These are phyloP conservation scores for Lactifluus piperatus DNA, from an alignment of 768 basidiomycete species.

Conservation along the genomic window DNA sequence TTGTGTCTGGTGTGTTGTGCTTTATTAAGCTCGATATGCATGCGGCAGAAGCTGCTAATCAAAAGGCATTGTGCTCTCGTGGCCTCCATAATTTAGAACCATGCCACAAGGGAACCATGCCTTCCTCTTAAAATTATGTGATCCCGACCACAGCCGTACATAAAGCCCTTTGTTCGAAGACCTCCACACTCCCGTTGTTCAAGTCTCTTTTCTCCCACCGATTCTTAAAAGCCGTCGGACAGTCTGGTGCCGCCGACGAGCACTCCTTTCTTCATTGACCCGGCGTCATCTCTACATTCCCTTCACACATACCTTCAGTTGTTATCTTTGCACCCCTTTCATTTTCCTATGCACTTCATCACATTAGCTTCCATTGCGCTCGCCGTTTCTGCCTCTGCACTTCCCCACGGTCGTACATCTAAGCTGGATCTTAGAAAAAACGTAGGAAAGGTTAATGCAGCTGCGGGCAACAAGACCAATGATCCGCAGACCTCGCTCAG, in stretches of 20 bases:
- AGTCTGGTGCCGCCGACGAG: neutral
- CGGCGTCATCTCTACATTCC: slow-evolving; percentile 1
- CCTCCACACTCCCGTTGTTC: neutral
- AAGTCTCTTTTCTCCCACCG: neutral
- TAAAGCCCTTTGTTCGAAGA: neutral
- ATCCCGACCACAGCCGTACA: neutral
- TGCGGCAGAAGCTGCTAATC: neutral
- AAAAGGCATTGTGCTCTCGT: neutral
- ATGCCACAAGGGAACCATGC: neutral
- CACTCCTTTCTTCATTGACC: neutral
- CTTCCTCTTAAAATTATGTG: neutral
- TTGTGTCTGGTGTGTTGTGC: neutral
- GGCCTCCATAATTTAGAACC: neutral
- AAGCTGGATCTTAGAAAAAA: neutral
- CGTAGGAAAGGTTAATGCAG: neutral
- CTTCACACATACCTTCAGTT: neutral
- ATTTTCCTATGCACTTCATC: neutral
- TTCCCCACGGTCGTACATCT: slow-evolving; percentile 14
- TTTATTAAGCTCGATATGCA: neutral
- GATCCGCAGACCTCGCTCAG: slow-evolving; percentile 11
- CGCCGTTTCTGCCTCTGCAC: slow-evolving; percentile 24
- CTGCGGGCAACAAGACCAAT: neutral
- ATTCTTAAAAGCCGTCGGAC: neutral
- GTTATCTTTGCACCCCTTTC: neutral
- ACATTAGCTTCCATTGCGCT: slow-evolving; percentile 22